Conservation (phyloP, 139 green algal species). For the Coelastrella sp. region DNA sequence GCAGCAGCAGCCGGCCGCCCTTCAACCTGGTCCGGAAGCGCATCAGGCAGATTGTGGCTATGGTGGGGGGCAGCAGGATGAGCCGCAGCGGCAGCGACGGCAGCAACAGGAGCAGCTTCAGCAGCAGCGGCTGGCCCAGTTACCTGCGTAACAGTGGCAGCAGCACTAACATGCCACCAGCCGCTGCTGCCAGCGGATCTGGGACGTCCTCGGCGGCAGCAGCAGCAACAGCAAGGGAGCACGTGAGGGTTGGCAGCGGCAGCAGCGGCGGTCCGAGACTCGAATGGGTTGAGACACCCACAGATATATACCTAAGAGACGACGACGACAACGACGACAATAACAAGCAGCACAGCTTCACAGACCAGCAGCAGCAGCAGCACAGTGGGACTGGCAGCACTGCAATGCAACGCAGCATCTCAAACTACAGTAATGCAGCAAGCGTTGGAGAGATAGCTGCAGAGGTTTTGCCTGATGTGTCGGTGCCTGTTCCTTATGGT, state of each 20-base stretch:
- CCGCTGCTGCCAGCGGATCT: neutral
- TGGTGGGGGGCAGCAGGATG: no score
- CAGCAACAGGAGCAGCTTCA: neutral
- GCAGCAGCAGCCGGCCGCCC: neutral
- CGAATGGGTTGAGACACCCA: neutral
- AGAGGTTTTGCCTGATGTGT: neutral
- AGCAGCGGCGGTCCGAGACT: neutral
- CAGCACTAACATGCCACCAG: neutral
- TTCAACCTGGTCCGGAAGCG: neutral
- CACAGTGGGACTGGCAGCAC: neutral
- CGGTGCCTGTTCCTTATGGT: neutral
- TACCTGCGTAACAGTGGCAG: neutral
- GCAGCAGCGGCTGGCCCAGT: slow-evolving; percentile 16
- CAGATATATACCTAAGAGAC: neutral
- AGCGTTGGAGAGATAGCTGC: slow-evolving; percentile 19
- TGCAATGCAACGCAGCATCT: neutral
- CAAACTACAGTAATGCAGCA: slow-evolving; percentile 37
- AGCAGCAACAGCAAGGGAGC: neutral
- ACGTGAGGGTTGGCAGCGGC: neutral
- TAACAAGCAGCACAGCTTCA: neutral
- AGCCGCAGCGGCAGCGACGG: neutral
- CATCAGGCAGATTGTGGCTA: no score
- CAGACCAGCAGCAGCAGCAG: neutral
- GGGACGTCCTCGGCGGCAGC: neutral
- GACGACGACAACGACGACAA: neutral